Conservation (phyloP, 2,329 filamentous ascomycete species). For the Pyricularia sp. region DNA sequence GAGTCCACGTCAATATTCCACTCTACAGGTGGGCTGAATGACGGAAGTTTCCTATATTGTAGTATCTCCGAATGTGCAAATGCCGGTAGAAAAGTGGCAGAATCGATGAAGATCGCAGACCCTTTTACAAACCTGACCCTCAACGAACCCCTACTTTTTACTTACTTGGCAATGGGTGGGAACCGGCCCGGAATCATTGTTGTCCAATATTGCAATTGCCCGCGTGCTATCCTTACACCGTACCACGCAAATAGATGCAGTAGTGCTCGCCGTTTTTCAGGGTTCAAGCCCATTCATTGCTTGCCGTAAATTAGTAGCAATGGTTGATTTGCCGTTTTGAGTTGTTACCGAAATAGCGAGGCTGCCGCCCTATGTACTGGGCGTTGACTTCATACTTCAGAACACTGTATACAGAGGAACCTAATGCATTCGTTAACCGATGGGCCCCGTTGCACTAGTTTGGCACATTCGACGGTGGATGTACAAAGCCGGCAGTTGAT, state of each 20-base stretch:
- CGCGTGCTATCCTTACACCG: background rate
- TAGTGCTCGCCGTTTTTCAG: background rate
- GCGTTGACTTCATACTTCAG: background rate
- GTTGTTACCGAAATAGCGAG: background rate
- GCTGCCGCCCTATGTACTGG: background rate
- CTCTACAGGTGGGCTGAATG: background rate
- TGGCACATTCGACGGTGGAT: background rate
- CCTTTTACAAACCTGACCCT: background rate
- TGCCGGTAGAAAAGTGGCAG: background rate
- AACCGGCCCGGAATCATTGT: background rate
- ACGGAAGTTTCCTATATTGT: background rate
- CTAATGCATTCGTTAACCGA: background rate
- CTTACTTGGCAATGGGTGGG: background rate
- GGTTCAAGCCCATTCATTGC: background rate
- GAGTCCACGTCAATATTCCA: background rate
- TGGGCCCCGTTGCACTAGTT: background rate
- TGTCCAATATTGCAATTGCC: background rate
- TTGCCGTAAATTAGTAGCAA: background rate
- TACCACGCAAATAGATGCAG: background rate
- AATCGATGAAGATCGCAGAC: background rate
- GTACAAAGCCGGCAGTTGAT: background rate
- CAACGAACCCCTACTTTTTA: background rate
- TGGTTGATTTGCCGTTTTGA: background rate
- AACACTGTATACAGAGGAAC: background rate
- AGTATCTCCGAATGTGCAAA: background rate